These are phyloP conservation scores for Plasmopara muralis DNA, from an alignment of 352 stramenopile genomes.

Conservation along the genomic window DNA sequence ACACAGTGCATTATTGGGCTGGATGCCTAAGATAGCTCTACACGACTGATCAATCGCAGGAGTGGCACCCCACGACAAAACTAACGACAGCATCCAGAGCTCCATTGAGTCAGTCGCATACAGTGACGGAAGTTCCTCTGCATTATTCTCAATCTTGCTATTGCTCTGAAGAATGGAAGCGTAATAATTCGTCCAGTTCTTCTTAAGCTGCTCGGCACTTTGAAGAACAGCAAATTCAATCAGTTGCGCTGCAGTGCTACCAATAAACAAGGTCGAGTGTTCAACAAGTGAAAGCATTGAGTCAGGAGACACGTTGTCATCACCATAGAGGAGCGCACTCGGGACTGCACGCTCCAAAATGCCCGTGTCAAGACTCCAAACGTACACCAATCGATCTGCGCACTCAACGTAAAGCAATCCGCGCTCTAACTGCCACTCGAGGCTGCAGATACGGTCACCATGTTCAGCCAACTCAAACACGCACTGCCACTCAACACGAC, in stretches of 20 bases:
- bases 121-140: slow-evolving; percentile 22
- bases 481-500: slow-evolving; percentile 48
- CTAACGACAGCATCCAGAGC: slow-evolving; percentile 57
- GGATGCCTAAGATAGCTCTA: slow-evolving; percentile 43
- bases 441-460: slow-evolving; percentile 34
- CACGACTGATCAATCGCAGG: slow-evolving; percentile 64
- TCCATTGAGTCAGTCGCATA: slow-evolving; percentile 71
- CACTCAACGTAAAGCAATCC: slow-evolving; percentile 62
- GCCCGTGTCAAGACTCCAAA: slow-evolving; percentile 75
- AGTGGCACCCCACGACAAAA: slow-evolving; percentile 69
- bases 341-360: slow-evolving; percentile 64
- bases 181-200: slow-evolving; percentile 62
- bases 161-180: slow-evolving; percentile 19
- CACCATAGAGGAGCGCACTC: slow-evolving; percentile 40
- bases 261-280: slow-evolving; percentile 47
- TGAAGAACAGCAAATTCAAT: slow-evolving; percentile 60
- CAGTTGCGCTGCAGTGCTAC: slow-evolving; percentile 47
- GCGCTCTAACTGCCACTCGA: slow-evolving; percentile 61
- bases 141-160: neutral
- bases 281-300: slow-evolving; percentile 25
- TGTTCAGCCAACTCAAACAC: slow-evolving; percentile 59
- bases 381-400: slow-evolving; percentile 66
- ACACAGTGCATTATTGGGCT: slow-evolving; percentile 43
- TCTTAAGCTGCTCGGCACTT: slow-evolving; percentile 63
- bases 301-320: slow-evolving; percentile 28